Percentiles rank a stretch among this genome's conserved stretches.
These are phyloP conservation scores for Geotrichum reessii DNA, from an alignment of 1,139 yeast genomes.

Conservation along the genomic window DNA sequence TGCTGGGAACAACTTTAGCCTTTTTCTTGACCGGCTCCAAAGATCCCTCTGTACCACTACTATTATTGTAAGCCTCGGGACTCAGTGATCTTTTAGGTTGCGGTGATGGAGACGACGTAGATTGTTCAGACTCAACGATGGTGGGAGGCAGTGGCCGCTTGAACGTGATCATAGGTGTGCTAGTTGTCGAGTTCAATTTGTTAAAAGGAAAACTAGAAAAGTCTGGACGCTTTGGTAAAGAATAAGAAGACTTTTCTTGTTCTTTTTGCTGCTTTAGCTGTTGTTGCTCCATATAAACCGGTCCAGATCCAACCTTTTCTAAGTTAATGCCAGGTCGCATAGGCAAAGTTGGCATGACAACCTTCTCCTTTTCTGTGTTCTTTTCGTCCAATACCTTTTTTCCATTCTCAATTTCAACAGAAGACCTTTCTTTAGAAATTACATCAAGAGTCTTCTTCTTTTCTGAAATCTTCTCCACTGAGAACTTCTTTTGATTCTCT, in stretches of 20 bases:
- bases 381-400: background rate
- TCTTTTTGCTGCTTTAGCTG: too few relatives aligned
- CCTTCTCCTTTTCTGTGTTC: too few relatives aligned
- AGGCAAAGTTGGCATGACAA: too few relatives aligned
- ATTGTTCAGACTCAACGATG: background rate
- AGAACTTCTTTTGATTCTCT: background rate
- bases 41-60: background rate
- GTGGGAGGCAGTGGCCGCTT: background rate
- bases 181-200: background rate
- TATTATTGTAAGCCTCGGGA: background rate
- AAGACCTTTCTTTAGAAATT: background rate
- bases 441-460: background rate
- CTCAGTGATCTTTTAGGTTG: too few relatives aligned
- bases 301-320: too few relatives aligned
- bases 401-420: background rate
- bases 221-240: background rate
- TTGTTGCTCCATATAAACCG: too few relatives aligned
- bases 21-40: background rate
- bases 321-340: too few relatives aligned
- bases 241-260: too few relatives aligned
- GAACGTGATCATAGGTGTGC: background rate
- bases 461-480: background rate
- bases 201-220: background rate
- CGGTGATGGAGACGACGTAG: background rate
- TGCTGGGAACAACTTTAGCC: background rate